A percentile compares a stretch with the other conserved stretches of the same genome.
Evolutionary conservation across 306 rosid genomes (phyloP).

Genomic region (Clitoria ternatea): DNA sequence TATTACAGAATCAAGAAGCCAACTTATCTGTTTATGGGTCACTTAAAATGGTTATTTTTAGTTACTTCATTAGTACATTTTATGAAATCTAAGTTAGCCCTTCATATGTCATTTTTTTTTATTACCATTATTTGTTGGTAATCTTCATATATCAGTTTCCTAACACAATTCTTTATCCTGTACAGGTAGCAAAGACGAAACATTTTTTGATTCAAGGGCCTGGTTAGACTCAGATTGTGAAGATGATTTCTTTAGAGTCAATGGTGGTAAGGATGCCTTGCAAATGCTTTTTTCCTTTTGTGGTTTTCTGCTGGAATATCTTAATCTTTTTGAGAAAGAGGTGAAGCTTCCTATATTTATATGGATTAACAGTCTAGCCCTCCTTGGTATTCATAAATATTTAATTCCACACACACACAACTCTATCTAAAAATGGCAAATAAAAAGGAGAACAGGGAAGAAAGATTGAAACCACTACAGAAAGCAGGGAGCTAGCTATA

Average conservation of each 20-base stretch:
- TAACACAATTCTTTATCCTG: background rate
- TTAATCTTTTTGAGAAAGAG: too few species aligned
- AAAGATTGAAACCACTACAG: too few species aligned
- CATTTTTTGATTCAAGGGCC: constrained; percentile 71
- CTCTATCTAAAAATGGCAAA: too few species aligned
- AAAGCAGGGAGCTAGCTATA: too few species aligned
- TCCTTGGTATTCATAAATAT: too few species aligned
- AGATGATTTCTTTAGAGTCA: constrained; percentile 84
- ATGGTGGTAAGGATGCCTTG: constrained; percentile 73
- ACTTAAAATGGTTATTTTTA: background rate
- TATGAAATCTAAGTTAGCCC: background rate
- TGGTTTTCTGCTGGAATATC: constrained; percentile 10
- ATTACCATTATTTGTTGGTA: background rate
- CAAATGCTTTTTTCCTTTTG: constrained; percentile 19
- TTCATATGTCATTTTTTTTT: background rate
- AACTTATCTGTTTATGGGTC: background rate
- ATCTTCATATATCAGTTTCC: background rate
- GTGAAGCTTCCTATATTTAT: too few species aligned
- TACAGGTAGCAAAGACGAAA: constrained; percentile 80
- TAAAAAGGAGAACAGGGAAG: too few species aligned
- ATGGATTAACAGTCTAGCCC: too few species aligned
- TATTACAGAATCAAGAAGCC: too few species aligned
- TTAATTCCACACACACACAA: too few species aligned
- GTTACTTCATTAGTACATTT: background rate
- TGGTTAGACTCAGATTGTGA: constrained; percentile 96